A percentile compares a stretch with the other conserved stretches of the same genome.
phyloP scores from a whole-genome alignment of 1,139 yeast species.

The Saccharomyces hybrid region DNA sequence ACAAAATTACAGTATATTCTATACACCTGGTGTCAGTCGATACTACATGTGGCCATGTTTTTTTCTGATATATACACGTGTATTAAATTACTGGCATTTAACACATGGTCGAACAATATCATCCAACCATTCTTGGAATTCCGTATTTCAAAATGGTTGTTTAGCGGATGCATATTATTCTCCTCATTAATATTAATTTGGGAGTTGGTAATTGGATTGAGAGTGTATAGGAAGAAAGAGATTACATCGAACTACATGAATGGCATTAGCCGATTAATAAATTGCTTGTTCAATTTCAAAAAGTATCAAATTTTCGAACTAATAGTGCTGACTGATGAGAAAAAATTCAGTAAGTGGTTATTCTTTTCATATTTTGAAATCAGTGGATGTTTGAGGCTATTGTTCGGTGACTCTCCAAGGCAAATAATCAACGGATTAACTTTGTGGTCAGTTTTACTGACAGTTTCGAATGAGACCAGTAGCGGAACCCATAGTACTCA shows the following conservation, averaged over 20 bases:
- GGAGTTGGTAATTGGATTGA: conserved; percentile 54
- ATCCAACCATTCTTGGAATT: conserved; percentile 51
- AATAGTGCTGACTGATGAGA: conserved; percentile 47
- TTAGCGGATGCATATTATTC: conserved; percentile 77
- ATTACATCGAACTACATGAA: conserved; percentile 69
- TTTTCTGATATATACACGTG: conserved; percentile 78
- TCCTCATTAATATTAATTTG: conserved; percentile 53
- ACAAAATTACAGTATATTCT: conserved; percentile 49
- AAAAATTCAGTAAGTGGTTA: conserved; percentile 59
- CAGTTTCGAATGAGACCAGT: conserved; percentile 32
- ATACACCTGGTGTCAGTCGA: conserved; percentile 42
- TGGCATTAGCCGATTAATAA: conserved; percentile 50
- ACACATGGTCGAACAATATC: conserved; percentile 59
- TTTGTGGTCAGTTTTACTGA: conserved; percentile 43
- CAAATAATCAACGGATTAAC: conserved; percentile 79
- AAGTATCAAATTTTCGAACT: conserved; percentile 67
- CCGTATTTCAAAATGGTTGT: conserved; percentile 69
- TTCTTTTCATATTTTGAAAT: conserved; percentile 62
- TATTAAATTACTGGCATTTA: conserved; percentile 63
- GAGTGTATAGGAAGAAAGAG: conserved; percentile 51
- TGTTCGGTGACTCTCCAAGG: conserved; percentile 82
- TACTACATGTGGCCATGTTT: conserved; percentile 53
- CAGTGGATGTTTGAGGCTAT: conserved; percentile 54
- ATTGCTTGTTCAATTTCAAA: conserved; percentile 51
- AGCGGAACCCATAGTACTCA: background rate